Base-by-base conservation (phyloP, 495 filamentous ascomycete species). In the Aspergillus sclerotioniger region DNA sequence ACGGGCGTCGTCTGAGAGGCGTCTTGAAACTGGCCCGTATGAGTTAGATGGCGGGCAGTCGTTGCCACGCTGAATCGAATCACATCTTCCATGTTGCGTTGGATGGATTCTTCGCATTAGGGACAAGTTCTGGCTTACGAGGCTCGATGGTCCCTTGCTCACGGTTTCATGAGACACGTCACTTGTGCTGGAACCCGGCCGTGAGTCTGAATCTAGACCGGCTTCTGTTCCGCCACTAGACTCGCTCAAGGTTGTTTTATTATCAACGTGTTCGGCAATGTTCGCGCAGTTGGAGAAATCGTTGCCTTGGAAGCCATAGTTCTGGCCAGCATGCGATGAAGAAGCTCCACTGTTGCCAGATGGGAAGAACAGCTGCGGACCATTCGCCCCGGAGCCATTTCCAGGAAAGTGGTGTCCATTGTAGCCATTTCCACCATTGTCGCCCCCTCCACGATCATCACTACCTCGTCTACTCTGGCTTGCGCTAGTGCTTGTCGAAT, bases 401-500 rank as follows among this genome's bases (percentile, higher is more conserved):
- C 46, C 46, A 6, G 47, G 25, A 32, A 32, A 32, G 7, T 50
- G 47, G 16, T 8, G 31, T 17, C 31, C 28, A 16, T 50, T 8
- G 16, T n/a, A 46, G 52, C 52, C 52, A 17, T 31, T 1, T 6
- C 54, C 54, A 35, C 28, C 19, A 0, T 41, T 49, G 31, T 32
- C 33, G 6, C 41, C 43, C 8, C 51, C 57, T 10, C 51, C 51
- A 16, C 51, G 32, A 29, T 51, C 46, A 25, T 47, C 56, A 32
- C 50, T 53, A 29, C 45, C 51, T 3, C 56, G 31, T 17, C 56
- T 45, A 43, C 50, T 53, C 19, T 47, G 41, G 17, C 13, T 37
- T 7, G 50, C 56, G 19, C 56, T 58, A 13, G 47, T 29, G 47
- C 25, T 45, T 16, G 25, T n/a, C 52, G 39, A 54, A 13, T 25